A percentile compares a stretch with the other conserved stretches of the same genome.
Conservation (phyloP, 345 rosid species). For the Boechera divaricarpa region DNA sequence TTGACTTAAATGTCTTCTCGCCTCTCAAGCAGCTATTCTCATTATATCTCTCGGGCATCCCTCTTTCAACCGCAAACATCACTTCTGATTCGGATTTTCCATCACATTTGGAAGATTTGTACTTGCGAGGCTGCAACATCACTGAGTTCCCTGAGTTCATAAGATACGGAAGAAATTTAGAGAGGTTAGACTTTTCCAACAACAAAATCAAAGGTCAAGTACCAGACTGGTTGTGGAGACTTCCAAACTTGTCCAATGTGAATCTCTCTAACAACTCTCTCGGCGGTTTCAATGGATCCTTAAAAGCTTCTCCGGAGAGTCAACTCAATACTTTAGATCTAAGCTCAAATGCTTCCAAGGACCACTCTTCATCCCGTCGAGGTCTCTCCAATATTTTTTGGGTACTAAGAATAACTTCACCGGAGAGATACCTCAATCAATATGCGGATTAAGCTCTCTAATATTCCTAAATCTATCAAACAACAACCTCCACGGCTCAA, state of each 20-base stretch:
- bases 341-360: constrained; percentile 10
- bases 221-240: not conserved
- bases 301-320: not conserved
- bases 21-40: not conserved
- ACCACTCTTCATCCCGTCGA: not conserved
- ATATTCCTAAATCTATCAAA: not conserved
- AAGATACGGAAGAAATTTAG: not conserved
- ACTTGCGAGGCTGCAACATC: not conserved
- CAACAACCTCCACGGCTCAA: not conserved
- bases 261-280: not conserved
- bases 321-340: fast-evolving
- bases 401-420: constrained; percentile 3
- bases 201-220: constrained; percentile 14
- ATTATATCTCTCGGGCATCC: not conserved
- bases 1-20: not conserved
- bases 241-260: not conserved
- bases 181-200: not conserved
- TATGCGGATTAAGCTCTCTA: not conserved
- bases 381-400: fast-evolving
- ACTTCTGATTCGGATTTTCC: not conserved
- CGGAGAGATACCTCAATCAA: not conserved
- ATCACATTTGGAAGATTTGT: fast-evolving
- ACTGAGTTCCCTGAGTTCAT: not conserved
- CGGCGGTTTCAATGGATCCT: not conserved
- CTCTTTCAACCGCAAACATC: not conserved